A percentile compares a stretch with the other conserved stretches of the same genome.
Evolutionary conservation across 1,139 yeast species (phyloP).

Genomic region (Candida neerlandica): DNA sequence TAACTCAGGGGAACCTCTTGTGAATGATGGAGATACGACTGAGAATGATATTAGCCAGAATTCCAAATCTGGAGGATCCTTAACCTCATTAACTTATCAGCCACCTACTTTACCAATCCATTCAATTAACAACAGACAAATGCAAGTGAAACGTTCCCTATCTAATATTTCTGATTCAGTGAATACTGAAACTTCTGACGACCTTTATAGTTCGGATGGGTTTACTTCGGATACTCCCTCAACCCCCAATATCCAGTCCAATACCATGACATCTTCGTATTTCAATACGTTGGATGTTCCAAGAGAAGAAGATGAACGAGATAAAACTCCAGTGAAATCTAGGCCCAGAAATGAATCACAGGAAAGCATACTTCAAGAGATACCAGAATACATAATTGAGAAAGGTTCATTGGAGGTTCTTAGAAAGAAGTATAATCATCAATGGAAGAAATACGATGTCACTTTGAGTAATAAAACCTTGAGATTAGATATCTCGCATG

Average conservation of each 20-base stretch:
- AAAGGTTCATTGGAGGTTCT: conserved; percentile 45
- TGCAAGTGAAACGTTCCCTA: neutral
- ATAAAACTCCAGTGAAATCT: neutral
- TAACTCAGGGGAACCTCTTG: neutral
- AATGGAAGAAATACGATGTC: conserved; percentile 50
- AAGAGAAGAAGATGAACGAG: conserved; percentile 7
- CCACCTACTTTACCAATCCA: conserved; percentile 8
- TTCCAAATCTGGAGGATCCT: neutral
- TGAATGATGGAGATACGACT: conserved; percentile 1
- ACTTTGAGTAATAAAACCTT: conserved; percentile 45
- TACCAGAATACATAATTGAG: conserved; percentile 40
- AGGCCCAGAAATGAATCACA: neutral
- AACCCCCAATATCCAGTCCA: conserved; percentile 3
- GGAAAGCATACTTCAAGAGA: neutral
- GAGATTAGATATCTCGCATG: conserved; percentile 42
- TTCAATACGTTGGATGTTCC: conserved; percentile 6
- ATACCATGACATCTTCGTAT: neutral
- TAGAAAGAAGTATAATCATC: conserved; percentile 41
- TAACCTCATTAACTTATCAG: neutral
- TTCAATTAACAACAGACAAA: conserved; percentile 7
- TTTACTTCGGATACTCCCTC: conserved; percentile 6
- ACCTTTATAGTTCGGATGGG: conserved; percentile 10
- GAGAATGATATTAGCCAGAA: neutral
- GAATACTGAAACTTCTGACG: conserved; percentile 4
- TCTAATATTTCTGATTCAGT: conserved; percentile 4